A percentile compares a stretch with the other conserved stretches of the same genome.
phyloP scores from a whole-genome alignment of 805 yeast genomes.

The Wickerhamiella shivajii region DNA sequence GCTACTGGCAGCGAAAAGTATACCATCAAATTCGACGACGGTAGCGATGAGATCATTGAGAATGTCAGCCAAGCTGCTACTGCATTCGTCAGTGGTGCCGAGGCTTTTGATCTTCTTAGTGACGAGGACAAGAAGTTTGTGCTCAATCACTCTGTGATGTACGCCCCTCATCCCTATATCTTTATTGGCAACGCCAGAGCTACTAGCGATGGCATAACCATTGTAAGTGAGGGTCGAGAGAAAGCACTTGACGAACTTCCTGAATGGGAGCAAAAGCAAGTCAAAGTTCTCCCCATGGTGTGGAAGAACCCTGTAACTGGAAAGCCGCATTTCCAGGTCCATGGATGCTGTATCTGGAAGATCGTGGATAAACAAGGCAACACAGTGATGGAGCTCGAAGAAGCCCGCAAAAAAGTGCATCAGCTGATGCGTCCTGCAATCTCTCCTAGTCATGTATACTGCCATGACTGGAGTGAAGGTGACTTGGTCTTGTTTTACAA shows the following conservation, averaged over 20 bases:
- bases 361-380: constrained; percentile 44
- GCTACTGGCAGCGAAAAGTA: constrained; percentile 36
- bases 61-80: constrained; percentile 56
- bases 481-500: constrained; percentile 78
- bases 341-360: constrained; percentile 72
- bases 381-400: constrained; percentile 40
- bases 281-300: constrained; percentile 69
- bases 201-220: constrained; percentile 73
- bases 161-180: constrained; percentile 88
- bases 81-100: constrained; percentile 74
- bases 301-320: constrained; percentile 88
- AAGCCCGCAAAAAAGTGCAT: constrained; percentile 58
- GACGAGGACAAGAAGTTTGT: constrained; percentile 64
- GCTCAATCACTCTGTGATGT: constrained; percentile 62
- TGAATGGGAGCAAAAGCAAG: constrained; percentile 64
- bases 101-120: constrained; percentile 52
- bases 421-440: constrained; percentile 76
- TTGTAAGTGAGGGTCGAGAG: constrained; percentile 74
- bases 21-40: constrained; percentile 51
- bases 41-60: constrained; percentile 48
- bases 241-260: constrained; percentile 53
- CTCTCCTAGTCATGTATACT: constrained; percentile 55
- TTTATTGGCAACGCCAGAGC: constrained; percentile 70
- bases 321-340: constrained; percentile 71
- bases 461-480: constrained; percentile 73